Evolutionary conservation across 78 protist genomes (phyloP), one percentile per base, ranked within the genome.

Genomic region (Neovahlkampfia damariscottae): DNA sequence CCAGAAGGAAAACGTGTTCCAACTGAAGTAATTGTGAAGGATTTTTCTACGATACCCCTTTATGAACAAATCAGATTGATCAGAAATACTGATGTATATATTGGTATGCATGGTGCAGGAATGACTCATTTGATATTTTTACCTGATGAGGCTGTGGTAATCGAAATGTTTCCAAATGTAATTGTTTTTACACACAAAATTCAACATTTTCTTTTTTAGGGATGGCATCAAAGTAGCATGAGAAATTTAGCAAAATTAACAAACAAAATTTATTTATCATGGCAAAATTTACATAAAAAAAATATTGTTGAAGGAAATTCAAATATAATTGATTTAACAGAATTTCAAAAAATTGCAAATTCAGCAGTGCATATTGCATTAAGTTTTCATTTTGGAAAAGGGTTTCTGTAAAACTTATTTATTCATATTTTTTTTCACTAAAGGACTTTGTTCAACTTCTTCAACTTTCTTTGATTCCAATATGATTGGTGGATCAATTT

Each of bases 91-190:
- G 58, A 72, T 40, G 38, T 72, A 5, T 5, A 6, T 19, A 40
- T 72, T 34, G 3, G 3, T 3, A 72, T 72, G 75, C 75, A 72
- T 36, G 75, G 75, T 10, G 75, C 75, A 34, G 75, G 75, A 5
- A 10, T 3, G 58, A 72, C 75, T 3, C 75, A 72, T 36, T 3
- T 72, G 75, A 10, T 72, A 19, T 72, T 3, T 19, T 38, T 72
- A 40, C 75, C 38, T 36, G 58, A 72, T 36, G 75, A 72, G 75
- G 40, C 70, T 3, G 58, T 72, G 41, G 75, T 72, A 31, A 40
- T 72, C 19, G 75, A 72, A 5, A 38, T 72, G 38, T 72, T 72
- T 5, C 75, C 75, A 36, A 10, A 5, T n/a, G n/a, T n/a, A n/a
- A n/a, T n/a, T n/a, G n/a, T n/a, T n/a, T n/a, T n/a, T n/a, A n/a